Percentiles rank a stretch among this genome's conserved stretches.
Evolutionary conservation across 345 rosid species (phyloP).

Genomic region (Barbarea vulgaris): DNA sequence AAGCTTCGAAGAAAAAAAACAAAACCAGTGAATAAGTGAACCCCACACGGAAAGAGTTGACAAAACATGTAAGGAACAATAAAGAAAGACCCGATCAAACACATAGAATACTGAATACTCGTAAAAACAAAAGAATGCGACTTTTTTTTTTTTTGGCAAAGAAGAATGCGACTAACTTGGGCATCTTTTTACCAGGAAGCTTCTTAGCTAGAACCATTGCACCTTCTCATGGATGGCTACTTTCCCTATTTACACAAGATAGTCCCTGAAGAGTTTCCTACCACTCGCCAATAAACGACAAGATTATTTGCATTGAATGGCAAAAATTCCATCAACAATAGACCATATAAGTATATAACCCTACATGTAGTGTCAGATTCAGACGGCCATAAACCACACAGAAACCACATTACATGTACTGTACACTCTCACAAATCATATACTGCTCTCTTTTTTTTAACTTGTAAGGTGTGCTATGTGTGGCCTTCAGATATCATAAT

Average conservation of each 20-base stretch:
- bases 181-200: neutral
- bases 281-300: neutral
- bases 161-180: neutral
- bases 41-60: neutral
- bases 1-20: neutral
- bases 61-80: neutral
- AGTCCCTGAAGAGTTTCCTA: no score
- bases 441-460: neutral
- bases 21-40: neutral
- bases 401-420: no score
- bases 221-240: no score
- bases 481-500: neutral
- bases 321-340: neutral
- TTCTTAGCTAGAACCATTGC: no score
- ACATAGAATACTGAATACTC: neutral
- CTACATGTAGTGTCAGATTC: neutral
- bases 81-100: no score
- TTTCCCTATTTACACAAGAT: no score
- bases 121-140: neutral
- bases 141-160: no score
- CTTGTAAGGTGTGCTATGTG: neutral
- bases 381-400: no score
- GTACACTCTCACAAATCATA: neutral
- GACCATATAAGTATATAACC: neutral
- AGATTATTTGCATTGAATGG: neutral